These are phyloP conservation scores for Silene conica DNA, from an alignment of 148 eudicot species.

Conservation along the genomic window DNA sequence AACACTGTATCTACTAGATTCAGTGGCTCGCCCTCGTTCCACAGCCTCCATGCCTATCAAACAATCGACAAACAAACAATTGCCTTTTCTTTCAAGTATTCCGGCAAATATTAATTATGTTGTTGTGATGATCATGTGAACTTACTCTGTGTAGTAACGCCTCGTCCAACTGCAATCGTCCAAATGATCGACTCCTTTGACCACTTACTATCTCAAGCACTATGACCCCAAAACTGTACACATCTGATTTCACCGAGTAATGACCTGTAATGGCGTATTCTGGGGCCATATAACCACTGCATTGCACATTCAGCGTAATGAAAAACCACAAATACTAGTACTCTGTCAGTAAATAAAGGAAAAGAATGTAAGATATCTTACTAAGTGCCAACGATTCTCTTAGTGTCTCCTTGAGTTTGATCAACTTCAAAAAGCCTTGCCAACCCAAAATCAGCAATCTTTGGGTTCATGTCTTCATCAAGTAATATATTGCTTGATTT, in stretches of 20 bases:
- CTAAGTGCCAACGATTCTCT: conserved; percentile 14
- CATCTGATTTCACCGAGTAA: conserved; percentile 18
- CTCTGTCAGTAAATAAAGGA: no score
- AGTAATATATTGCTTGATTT: conserved; percentile 12
- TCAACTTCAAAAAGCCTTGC: conserved; percentile 16
- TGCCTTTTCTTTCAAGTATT: neutral
- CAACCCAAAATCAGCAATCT: conserved; percentile 16
- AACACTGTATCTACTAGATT: conserved; percentile 5
- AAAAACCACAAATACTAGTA: neutral
- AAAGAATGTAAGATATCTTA: neutral
- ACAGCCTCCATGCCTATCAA: conserved; percentile 12
- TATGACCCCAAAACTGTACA: conserved; percentile 9
- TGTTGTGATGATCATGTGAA: neutral
- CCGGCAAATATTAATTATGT: neutral
- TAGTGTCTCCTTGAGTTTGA: conserved; percentile 18
- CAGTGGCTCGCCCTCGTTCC: conserved; percentile 10
- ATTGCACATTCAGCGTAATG: neutral
- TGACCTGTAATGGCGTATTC: conserved; percentile 13
- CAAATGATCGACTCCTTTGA: neutral
- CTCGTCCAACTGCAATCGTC: conserved; percentile 12
- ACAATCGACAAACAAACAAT: neutral
- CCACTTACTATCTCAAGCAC: conserved; percentile 16
- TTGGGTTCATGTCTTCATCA: conserved; percentile 15
- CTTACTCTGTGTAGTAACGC: conserved; percentile 10
- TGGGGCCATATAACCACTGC: conserved; percentile 19